These are phyloP conservation scores for Pancytospora philotis DNA, from an alignment of 371 early-diverging fungal genomes.

Conservation along the genomic window DNA sequence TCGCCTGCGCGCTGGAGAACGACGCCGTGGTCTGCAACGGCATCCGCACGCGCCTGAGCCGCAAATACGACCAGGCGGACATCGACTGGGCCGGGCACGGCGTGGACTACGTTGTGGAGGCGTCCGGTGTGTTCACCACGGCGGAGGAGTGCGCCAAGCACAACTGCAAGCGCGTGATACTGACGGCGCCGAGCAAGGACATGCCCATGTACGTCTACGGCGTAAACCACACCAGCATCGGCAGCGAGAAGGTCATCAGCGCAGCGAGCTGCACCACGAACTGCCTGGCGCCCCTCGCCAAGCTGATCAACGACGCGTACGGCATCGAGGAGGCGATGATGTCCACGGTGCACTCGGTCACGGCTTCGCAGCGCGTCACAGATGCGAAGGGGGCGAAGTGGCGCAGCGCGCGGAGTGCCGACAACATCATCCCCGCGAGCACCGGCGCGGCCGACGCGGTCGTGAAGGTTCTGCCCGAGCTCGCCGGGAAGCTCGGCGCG, in stretches of 20 bases:
- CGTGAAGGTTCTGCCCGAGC: constrained; percentile 85
- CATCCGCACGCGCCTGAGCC: constrained; percentile 65
- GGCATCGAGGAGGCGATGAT: constrained; percentile 73
- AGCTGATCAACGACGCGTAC: constrained; percentile 84
- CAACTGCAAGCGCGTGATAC: constrained; percentile 85
- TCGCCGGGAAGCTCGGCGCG: constrained; percentile 71
- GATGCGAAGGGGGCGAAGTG: constrained; percentile 92
- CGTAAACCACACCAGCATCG: constrained; percentile 72
- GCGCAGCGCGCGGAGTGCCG: constrained; percentile 83
- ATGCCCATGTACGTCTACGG: constrained; percentile 67
- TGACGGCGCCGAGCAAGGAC: constrained; percentile 84
- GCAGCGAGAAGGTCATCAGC: constrained; percentile 70
- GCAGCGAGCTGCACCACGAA: constrained; percentile 99
- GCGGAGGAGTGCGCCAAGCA: constrained; percentile 74
- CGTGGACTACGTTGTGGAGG: constrained; percentile 88
- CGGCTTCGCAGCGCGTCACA: constrained; percentile 96
- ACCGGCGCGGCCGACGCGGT: constrained; percentile 99
- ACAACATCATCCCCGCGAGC: constrained; percentile 95
- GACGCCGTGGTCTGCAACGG: constrained; percentile 75
- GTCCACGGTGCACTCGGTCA: constrained; percentile 94
- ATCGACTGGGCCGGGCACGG: constrained; percentile 78
- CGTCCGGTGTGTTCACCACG: constrained; percentile 91
- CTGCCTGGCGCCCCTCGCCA: constrained; percentile 94
- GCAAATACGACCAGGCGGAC: constrained; percentile 65
- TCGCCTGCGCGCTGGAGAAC: constrained; percentile 66